Evolutionary conservation across 345 rosid species (phyloP), one percentile per base, ranked within the genome.

Genomic region (Rhodamnia rubescens): DNA sequence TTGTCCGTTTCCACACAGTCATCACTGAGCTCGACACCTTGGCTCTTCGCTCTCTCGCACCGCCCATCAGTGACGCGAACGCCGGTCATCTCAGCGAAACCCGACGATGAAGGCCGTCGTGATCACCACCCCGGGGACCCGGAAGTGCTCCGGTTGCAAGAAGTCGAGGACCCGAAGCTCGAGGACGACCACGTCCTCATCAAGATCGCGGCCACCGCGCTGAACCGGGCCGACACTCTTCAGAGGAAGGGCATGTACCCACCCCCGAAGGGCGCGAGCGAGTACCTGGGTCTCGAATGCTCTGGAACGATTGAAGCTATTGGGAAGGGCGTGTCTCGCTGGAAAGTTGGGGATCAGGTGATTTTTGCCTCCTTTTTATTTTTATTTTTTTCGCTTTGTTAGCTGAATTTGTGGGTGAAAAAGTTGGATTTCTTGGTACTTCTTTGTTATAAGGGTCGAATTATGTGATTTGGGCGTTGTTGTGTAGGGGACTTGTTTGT

Each of bases 331-430:
- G 99, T 95, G 59, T 91, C 95, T 74, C 93, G 93, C 55, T 96
- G 98, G 98, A 94, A 94, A 82, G 88, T 92, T 16, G 98, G 98
- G 40, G 95, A 95, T 86, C 93, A 95, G 95, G 99, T 94, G 59
- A 18, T 36, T 47, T 54, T 81, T 32, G 49, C 11, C 51, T 11
- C 75, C 81, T 32, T 0, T 1, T 2, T n/a, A n/a, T n/a, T n/a
- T n/a, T n/a, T 36, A 36, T 3, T 50, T 81, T 8, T 51, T 52
- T 27, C 2, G 40, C 56, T 52, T 52, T 29, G 2, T 82, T 13
- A 3, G 40, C 55, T 82, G 54, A 0, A 8, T 82, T 52, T 52
- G 29, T 18, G 84, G 78, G 47, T 36, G 80, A 69, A 32, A 29
- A 16, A 5, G 80, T 32, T 69, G 47, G 5, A 69, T 9, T 61